Base-by-base conservation (phyloP, 306 rosid genomes). In the Prosopis cineraria region DNA sequence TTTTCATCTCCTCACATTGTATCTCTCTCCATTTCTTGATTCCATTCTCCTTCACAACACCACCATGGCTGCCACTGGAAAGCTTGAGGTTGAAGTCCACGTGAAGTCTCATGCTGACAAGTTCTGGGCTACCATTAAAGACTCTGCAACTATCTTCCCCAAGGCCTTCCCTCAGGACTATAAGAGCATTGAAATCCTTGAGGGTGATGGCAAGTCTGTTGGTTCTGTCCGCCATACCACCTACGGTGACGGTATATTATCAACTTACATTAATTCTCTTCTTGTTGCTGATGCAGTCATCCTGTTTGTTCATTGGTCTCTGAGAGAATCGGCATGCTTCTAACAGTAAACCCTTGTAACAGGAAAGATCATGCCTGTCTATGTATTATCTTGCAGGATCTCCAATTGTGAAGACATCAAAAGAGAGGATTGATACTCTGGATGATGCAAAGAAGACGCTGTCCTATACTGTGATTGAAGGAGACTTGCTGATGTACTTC, bases 401-500 rank as follows among this genome's bases (percentile, higher is more conserved):
- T 66, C 71, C 87, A 5, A 29, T 90, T 5, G 94, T 86, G 30
- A 90, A 88, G 55, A 64, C 56, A n/a, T 83, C 88, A 4, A 90
- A 84, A 65, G 94, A 90, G 90, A 82, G 10, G 79, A 85, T 92
- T 37, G 91, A 81, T 3, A 76, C 56, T 1, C 87, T 85, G 25
- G 93, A 92, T 81, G 91, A 88, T 67, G 87, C 25, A 75, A 87
- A 81, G 69, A 91, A 70, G 87, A 76, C 88, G 8, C 68, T 82
- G 11, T 10, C 81, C 3, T 94, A 90, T 27, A 62, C 76, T 11
- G 84, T 94, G n/a, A 76, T 90, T 17, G 96, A 86, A 0, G 98
- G 98, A 50, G 98, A 91, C 59, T 91, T 94, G 27, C 89, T 91
- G 3, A 68, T 82, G 72, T 90, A 86, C 90, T 94, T 90, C 90